Percentiles rank a stretch among this genome's conserved stretches.
phyloP scores from a whole-genome alignment of 192 early-diverging fungal species.

The Lobosporangium transversale region DNA sequence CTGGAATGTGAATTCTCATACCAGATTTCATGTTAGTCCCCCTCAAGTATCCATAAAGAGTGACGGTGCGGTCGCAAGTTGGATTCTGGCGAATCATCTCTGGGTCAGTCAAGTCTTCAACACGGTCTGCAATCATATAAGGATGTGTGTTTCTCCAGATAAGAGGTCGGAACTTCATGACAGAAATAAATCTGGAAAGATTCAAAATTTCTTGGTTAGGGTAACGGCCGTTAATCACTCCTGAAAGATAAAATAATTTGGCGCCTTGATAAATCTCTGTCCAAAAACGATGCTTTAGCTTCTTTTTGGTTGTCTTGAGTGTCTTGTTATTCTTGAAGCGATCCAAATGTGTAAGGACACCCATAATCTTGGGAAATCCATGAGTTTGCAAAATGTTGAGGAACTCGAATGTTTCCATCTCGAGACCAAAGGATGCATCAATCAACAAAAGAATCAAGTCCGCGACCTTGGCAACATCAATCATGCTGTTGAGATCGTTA shows the following conservation, averaged over 20 bases:
- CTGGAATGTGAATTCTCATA: conserved; percentile 95
- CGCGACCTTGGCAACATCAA: conserved; percentile 96
- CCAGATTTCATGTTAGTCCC: conserved; percentile 92
- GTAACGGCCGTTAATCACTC: conserved; percentile 94
- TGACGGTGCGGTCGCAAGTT: conserved; percentile 90
- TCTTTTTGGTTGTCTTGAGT: conserved; percentile 89
- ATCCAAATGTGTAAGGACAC: conserved; percentile 96
- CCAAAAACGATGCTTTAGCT: conserved; percentile 99
- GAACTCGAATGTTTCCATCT: conserved; percentile 99
- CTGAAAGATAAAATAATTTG: conserved; percentile 98
- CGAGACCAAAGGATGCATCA: conserved; percentile 98
- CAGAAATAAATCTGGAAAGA: conserved; percentile 96
- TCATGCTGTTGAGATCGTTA: conserved; percentile 98
- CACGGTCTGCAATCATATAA: conserved; percentile 96
- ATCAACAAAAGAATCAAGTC: conserved; percentile 95
- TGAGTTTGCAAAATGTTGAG: conserved; percentile 97
- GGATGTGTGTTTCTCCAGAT: conserved; percentile 98
- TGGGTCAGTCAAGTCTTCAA: conserved; percentile 97
- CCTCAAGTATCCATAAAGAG: conserved; percentile 94
- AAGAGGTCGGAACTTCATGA: conserved; percentile 97
- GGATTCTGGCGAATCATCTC: conserved; percentile 81
- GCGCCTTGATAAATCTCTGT: conserved; percentile 99
- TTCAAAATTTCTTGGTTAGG: conserved; percentile 94
- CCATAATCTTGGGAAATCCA: conserved; percentile 98
- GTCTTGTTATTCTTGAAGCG: conserved; percentile 95